phyloP scores from a whole-genome alignment of 305 asterid genomes.

The Fraxinus platypoda region DNA sequence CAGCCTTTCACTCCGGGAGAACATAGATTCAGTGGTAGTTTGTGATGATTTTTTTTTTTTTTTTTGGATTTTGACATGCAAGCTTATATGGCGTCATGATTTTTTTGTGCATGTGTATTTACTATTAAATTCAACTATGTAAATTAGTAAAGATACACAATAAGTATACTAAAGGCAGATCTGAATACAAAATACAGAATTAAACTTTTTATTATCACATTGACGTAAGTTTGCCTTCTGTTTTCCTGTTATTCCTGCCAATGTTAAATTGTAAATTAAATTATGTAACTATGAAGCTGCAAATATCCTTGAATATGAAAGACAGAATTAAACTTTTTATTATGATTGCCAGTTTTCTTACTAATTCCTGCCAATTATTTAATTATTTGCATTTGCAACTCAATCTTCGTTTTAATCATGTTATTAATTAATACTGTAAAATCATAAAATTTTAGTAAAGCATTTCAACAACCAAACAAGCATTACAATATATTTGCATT shows the following conservation, averaged over 20 bases:
- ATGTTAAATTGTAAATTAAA: not conserved
- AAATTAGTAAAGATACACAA: not conserved
- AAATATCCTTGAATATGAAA: too few relatives aligned
- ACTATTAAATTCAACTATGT: not conserved
- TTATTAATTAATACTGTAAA: conserved; percentile 11
- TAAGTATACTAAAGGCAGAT: not conserved
- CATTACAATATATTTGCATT: not conserved
- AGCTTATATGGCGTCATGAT: not conserved
- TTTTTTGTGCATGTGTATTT: not conserved
- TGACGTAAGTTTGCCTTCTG: not conserved
- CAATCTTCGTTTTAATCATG: too few relatives aligned
- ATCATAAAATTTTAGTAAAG: conserved; percentile 47
- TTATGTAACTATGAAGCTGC: too few relatives aligned
- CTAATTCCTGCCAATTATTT: too few relatives aligned
- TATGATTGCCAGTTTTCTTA: too few relatives aligned
- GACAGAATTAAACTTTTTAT: too few relatives aligned
- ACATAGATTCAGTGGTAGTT: not conserved
- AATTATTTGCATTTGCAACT: too few relatives aligned
- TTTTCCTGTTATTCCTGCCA: not conserved
- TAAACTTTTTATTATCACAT: not conserved
- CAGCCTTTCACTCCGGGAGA: not conserved
- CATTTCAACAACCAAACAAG: conserved; percentile 76
- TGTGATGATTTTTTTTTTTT: not conserved
- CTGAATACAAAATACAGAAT: not conserved
- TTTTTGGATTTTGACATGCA: not conserved